phyloP scores from a whole-genome alignment of 768 basidiomycete species.

The Amanita rimosa region DNA sequence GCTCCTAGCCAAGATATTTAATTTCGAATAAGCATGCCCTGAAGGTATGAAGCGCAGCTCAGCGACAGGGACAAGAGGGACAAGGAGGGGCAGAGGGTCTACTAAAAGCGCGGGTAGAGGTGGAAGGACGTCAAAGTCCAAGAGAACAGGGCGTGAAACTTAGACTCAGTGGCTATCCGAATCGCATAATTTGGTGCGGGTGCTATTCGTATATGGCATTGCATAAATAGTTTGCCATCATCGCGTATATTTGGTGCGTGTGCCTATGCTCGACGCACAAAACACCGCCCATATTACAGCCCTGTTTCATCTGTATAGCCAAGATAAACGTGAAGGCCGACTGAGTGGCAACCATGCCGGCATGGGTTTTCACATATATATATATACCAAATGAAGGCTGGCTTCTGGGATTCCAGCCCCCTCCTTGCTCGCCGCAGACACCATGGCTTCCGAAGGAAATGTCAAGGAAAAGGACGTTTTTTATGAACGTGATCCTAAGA shows the following conservation, averaged over 20 bases:
- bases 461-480: neutral
- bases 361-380: neutral
- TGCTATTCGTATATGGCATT: too few species aligned
- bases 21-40: conserved; percentile 8
- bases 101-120: neutral
- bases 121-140: neutral
- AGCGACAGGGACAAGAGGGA: neutral
- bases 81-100: conserved; percentile 2
- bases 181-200: too few species aligned
- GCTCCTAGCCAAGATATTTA: neutral
- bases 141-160: neutral
- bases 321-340: neutral
- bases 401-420: too few species aligned
- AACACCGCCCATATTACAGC: too few species aligned
- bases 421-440: neutral
- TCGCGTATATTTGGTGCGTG: too few species aligned
- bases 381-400: neutral
- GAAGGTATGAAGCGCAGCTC: conserved; percentile 1
- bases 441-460: neutral
- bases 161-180: too few species aligned
- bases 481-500: neutral
- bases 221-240: too few species aligned
- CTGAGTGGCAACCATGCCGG: neutral
- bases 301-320: too few species aligned
- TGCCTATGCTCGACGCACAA: too few species aligned